phyloP scores from a whole-genome alignment of 495 filamentous ascomycete genomes.

The Aspergillus mulundensis region DNA sequence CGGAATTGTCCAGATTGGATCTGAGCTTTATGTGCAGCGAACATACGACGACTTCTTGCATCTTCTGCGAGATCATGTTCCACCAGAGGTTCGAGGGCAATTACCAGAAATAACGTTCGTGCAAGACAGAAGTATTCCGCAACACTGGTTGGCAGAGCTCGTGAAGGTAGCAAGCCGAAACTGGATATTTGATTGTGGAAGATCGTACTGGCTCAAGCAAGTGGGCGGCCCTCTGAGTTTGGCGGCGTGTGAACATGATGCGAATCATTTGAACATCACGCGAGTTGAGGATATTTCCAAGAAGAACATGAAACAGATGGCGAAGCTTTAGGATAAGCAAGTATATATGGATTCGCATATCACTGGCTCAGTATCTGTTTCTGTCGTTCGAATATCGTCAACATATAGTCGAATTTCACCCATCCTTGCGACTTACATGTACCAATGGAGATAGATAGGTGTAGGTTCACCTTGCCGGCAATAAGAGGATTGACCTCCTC shows the following conservation, averaged over 20 bases:
- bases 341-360: neutral
- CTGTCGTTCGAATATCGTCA: neutral
- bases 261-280: conserved; percentile 22
- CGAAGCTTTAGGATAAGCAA: conserved; percentile 1
- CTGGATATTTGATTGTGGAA: conserved; percentile 37
- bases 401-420: neutral
- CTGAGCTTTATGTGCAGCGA: conserved; percentile 27
- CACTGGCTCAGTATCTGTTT: neutral
- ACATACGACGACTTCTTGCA: conserved; percentile 31
- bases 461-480: too few relatives aligned
- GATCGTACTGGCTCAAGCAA: conserved; percentile 35
- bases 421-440: neutral
- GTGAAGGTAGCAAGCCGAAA: conserved; percentile 32
- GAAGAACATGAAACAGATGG: conserved; percentile 13
- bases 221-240: conserved; percentile 32
- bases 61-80: conserved; percentile 17
- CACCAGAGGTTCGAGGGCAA: conserved; percentile 18
- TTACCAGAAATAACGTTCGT: conserved; percentile 29
- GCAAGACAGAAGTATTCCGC: conserved; percentile 23
- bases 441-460: neutral
- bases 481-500: neutral
- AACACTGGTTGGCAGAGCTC: conserved; percentile 32
- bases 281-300: conserved; percentile 23
- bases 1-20: conserved; percentile 32
- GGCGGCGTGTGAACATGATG: conserved; percentile 23